phyloP scores from a whole-genome alignment of 371 early-diverging fungal species.

The Mucor ambiguus region DNA sequence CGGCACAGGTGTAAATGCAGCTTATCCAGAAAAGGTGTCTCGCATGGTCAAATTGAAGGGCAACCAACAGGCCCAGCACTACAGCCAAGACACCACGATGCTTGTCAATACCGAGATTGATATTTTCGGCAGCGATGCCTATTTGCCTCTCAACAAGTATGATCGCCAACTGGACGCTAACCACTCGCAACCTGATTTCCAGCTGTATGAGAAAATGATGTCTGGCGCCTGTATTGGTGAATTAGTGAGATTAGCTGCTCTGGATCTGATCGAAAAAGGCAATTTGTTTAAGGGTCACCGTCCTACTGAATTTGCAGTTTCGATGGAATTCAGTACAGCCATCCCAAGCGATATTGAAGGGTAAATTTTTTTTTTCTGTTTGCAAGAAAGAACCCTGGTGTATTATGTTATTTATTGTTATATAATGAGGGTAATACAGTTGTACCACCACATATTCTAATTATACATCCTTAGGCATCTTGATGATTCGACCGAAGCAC shows the following conservation, averaged over 20 bases:
- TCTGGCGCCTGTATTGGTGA: constrained; percentile 85
- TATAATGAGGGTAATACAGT: not conserved
- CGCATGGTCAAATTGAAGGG: constrained; percentile 68
- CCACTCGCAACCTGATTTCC: constrained; percentile 61
- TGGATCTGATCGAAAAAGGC: constrained; percentile 61
- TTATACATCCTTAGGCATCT: constrained; percentile 13
- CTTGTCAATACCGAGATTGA: constrained; percentile 72
- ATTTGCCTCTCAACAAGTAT: constrained; percentile 68
- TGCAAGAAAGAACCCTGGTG: not conserved
- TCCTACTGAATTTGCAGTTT: constrained; percentile 65
- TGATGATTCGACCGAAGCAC: constrained; percentile 4
- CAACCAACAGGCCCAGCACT: constrained; percentile 36
- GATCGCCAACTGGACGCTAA: constrained; percentile 64
- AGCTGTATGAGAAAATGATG: constrained; percentile 81
- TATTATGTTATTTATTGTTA: constrained; percentile 1
- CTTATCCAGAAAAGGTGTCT: constrained; percentile 64
- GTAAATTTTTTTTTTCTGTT: not conserved
- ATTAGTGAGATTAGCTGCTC: constrained; percentile 64
- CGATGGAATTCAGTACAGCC: constrained; percentile 85
- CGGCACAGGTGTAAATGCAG: constrained; percentile 96
- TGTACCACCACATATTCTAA: constrained; percentile 1
- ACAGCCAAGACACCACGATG: constrained; percentile 58
- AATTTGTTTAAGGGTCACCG: constrained; percentile 56
- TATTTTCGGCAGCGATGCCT: constrained; percentile 64
- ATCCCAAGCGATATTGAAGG: constrained; percentile 62